phyloP scores from a whole-genome alignment of 345 rosid genomes.

The Carallia brachiata region DNA sequence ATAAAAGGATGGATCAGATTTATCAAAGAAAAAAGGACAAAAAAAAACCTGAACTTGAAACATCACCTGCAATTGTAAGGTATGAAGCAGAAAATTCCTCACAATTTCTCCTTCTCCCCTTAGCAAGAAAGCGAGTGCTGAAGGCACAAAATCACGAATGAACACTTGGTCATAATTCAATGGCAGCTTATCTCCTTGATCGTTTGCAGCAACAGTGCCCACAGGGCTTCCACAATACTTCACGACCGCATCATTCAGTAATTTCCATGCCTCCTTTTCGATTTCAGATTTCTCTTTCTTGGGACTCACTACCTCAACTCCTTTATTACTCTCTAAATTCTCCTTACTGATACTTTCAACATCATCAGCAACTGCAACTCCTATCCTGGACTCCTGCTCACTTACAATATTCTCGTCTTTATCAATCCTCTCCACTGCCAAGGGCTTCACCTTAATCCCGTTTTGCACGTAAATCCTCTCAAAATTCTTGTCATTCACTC shows the following conservation, averaged over 20 bases:
- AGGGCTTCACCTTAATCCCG: conserved; percentile 52
- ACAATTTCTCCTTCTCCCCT: conserved; percentile 90
- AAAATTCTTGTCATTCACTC: conserved; percentile 46
- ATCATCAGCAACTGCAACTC: conserved; percentile 18
- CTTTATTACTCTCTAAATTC: conserved; percentile 30
- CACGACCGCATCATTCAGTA: conserved; percentile 69
- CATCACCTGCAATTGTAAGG: conserved; percentile 82
- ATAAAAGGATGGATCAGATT: too few relatives aligned
- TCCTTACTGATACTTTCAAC: conserved; percentile 27
- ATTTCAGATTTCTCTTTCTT: conserved; percentile 52
- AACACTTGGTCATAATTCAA: conserved; percentile 97
- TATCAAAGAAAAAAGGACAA: background rate
- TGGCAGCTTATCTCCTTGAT: conserved; percentile 73
- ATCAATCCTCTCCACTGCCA: conserved; percentile 61
- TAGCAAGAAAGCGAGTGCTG: conserved; percentile 89
- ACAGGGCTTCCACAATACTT: conserved; percentile 77
- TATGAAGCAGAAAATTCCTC: conserved; percentile 89
- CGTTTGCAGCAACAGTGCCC: conserved; percentile 93
- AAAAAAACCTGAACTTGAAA: background rate
- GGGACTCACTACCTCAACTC: conserved; percentile 22
- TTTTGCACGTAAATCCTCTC: conserved; percentile 62
- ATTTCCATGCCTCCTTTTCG: conserved; percentile 85
- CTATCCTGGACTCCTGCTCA: conserved; percentile 34
- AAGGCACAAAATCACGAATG: conserved; percentile 90
- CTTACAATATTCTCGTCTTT: conserved; percentile 47